A percentile compares a stretch with the other conserved stretches of the same genome.
These are phyloP conservation scores for Notholithocarpus densiflorus DNA, from an alignment of 306 rosid genomes.

Conservation along the genomic window DNA sequence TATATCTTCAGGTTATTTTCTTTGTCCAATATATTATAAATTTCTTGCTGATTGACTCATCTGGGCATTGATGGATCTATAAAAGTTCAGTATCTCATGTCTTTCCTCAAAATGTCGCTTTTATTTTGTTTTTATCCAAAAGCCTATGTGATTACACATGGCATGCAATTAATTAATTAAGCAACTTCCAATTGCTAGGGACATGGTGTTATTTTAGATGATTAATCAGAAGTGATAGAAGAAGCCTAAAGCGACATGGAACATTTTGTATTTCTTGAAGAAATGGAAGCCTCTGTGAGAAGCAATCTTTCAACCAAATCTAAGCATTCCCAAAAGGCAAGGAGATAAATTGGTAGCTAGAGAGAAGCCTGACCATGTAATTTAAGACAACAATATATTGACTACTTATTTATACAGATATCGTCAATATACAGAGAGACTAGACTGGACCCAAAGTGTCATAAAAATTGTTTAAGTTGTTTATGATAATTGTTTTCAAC, in stretches of 20 bases:
- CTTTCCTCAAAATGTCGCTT: neutral
- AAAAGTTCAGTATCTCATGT: neutral
- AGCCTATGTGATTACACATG: neutral
- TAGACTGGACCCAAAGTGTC: neutral
- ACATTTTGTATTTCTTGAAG: neutral
- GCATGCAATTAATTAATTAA: neutral
- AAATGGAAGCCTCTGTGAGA: neutral
- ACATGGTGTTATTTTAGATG: neutral
- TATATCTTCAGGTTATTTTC: neutral
- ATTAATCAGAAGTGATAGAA: neutral
- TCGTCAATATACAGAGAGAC: too few relatives aligned
- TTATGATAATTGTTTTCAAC: neutral
- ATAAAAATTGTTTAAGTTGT: neutral
- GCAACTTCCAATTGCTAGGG: neutral
- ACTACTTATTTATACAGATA: neutral
- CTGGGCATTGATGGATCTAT: constrained; percentile 20
- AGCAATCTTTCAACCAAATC: too few relatives aligned
- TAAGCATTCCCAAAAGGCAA: neutral
- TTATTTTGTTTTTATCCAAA: neutral
- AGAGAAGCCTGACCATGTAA: too few relatives aligned
- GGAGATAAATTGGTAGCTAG: too few relatives aligned
- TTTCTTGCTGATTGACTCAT: neutral
- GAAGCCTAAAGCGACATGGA: neutral
- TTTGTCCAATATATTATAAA: neutral
- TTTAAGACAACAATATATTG: neutral